A percentile compares a stretch with the other conserved stretches of the same genome.
These are phyloP conservation scores for Ceratonia siliqua DNA, from an alignment of 306 rosid species.

Conservation along the genomic window DNA sequence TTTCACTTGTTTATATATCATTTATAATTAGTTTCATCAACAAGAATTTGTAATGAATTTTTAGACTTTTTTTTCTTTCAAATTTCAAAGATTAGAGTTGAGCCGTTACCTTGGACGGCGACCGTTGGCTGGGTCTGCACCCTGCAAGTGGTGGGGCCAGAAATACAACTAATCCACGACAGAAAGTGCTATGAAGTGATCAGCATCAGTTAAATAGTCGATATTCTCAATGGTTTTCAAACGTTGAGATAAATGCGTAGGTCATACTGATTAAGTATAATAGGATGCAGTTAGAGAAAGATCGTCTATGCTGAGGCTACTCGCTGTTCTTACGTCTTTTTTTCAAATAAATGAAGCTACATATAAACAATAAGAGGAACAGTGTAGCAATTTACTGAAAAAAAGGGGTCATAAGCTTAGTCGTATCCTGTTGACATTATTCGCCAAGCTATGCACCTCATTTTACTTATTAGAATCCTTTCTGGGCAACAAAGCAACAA, in stretches of 20 bases:
- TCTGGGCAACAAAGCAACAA: constrained; percentile 9
- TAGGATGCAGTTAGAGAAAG: too few relatives aligned
- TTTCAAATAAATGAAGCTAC: not conserved
- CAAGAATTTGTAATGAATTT: too few relatives aligned
- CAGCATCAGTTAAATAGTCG: not conserved
- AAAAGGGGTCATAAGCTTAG: not conserved
- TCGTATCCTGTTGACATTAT: not conserved
- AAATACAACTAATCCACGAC: constrained; percentile 26
- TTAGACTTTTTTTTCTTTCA: not conserved
- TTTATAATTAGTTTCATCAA: too few relatives aligned
- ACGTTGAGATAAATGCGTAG: too few relatives aligned
- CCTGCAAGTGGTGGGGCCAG: constrained; percentile 32
- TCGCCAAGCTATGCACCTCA: not conserved
- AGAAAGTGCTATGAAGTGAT: not conserved
- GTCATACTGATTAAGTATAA: too few relatives aligned
- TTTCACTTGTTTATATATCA: too few relatives aligned
- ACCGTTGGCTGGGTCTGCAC: constrained; percentile 36
- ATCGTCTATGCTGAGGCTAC: not conserved
- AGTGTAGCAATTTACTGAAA: not conserved
- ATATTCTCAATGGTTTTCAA: not conserved
- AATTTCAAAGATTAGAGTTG: constrained; percentile 14
- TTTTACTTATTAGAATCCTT: not conserved
- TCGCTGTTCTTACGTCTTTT: not conserved
- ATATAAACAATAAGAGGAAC: not conserved
- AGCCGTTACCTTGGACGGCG: constrained; percentile 40